phyloP scores from a whole-genome alignment of 257 asterid species.

The Pogostemon cablin region DNA sequence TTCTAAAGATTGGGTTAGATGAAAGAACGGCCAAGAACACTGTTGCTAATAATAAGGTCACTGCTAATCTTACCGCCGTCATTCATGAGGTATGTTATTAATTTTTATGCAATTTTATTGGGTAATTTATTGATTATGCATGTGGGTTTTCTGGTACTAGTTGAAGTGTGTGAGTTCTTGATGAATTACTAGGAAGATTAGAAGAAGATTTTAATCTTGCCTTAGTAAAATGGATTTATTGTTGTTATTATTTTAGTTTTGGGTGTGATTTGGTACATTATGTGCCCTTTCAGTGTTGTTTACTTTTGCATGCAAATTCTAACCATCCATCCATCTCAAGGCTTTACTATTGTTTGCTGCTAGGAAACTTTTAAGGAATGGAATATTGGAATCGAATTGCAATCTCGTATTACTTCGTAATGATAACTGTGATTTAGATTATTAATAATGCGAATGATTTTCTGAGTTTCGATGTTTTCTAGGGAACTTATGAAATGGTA shows the following conservation, averaged over 20 bases:
- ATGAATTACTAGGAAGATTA: slow-evolving; percentile 8
- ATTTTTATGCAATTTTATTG: neutral
- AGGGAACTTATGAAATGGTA: too few species aligned
- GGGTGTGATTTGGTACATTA: neutral
- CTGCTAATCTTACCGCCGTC: slow-evolving; percentile 53
- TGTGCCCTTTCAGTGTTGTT: neutral
- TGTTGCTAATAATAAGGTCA: slow-evolving; percentile 57
- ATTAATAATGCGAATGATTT: neutral
- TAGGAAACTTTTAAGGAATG: slow-evolving; percentile 12
- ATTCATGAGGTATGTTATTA: slow-evolving; percentile 49
- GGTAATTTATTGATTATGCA: slow-evolving; percentile 29
- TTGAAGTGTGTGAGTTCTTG: neutral
- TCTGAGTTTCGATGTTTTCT: neutral
- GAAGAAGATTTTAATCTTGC: too few species aligned
- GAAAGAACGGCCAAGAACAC: slow-evolving; percentile 58
- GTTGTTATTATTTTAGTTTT: neutral
- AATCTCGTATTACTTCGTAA: neutral
- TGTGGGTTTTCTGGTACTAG: slow-evolving; percentile 26
- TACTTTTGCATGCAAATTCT: slow-evolving; percentile 23
- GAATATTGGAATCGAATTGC: neutral
- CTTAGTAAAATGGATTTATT: neutral
- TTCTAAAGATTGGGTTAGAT: slow-evolving; percentile 54
- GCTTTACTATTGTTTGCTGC: neutral
- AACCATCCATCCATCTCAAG: neutral
- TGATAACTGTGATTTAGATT: neutral